A percentile compares a stretch with the other conserved stretches of the same genome.
phyloP scores from a whole-genome alignment of 345 rosid species.

The Atalantia buxifolia region DNA sequence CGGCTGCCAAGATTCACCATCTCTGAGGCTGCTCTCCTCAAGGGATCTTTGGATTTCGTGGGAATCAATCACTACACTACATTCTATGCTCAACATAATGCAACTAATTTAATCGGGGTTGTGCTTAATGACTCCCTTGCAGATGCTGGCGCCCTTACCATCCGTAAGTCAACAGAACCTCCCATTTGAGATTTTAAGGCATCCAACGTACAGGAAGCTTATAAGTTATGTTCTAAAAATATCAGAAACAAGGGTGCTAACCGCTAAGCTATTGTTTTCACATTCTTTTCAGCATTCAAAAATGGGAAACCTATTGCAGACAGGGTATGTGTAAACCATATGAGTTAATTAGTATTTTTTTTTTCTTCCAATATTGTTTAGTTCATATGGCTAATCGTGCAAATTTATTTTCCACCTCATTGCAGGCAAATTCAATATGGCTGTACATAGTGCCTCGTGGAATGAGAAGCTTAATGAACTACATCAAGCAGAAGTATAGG shows the following conservation, averaged over 20 bases:
- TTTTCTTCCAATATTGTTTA: neutral
- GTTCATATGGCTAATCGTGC: neutral
- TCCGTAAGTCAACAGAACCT: slow-evolving; percentile 44
- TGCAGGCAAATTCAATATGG: slow-evolving; percentile 73
- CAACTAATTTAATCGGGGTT: slow-evolving; percentile 27
- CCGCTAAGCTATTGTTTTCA: neutral
- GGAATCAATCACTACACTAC: slow-evolving; percentile 98
- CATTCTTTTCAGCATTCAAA: slow-evolving; percentile 56
- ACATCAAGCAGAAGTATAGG: slow-evolving; percentile 58
- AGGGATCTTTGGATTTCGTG: slow-evolving; percentile 87
- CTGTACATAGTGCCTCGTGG: slow-evolving; percentile 64
- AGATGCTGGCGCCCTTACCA: slow-evolving; percentile 77
- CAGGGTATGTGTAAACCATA: slow-evolving; percentile 42
- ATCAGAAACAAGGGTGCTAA: neutral
- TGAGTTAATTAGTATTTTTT: neutral
- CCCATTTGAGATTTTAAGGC: neutral
- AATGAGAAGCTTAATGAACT: slow-evolving; percentile 67
- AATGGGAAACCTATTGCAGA: slow-evolving; percentile 58
- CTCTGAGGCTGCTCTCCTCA: slow-evolving; percentile 53
- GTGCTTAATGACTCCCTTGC: slow-evolving; percentile 63
- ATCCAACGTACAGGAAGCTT: neutral
- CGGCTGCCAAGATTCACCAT: slow-evolving; percentile 68
- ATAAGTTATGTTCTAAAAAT: neutral
- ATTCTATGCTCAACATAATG: slow-evolving; percentile 50
- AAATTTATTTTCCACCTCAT: neutral